phyloP scores from a whole-genome alignment of 305 asterid species.

The Solanum hybrid region DNA sequence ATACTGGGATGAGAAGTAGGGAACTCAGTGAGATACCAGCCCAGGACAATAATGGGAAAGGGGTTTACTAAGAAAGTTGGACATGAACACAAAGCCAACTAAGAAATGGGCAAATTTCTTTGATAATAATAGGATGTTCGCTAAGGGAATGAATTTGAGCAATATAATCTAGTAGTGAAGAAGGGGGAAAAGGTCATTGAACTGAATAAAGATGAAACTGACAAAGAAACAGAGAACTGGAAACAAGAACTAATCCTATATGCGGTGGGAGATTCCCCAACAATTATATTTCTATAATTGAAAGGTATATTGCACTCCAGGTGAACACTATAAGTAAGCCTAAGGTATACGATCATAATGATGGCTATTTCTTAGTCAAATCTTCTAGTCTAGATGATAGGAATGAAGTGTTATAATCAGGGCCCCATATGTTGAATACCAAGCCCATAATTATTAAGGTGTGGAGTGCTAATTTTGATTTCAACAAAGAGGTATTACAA shows the following conservation, averaged over 20 bases:
- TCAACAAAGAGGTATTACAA: neutral
- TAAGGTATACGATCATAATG: neutral
- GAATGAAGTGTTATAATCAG: neutral
- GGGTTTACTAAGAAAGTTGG: neutral
- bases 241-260: neutral
- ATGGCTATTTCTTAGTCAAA: neutral
- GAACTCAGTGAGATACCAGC: neutral
- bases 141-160: neutral
- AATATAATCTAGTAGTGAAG: neutral
- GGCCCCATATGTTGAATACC: neutral
- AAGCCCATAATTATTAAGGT: neutral
- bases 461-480: neutral
- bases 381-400: neutral
- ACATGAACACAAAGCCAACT: neutral
- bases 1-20: neutral
- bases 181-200: neutral
- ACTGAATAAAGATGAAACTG: neutral
- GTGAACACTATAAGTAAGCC: neutral
- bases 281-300: neutral
- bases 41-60: neutral
- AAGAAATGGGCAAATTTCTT: neutral
- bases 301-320: neutral
- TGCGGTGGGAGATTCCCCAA: neutral
- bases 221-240: neutral
- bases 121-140: neutral